These are phyloP conservation scores for Hansfordia pulvinata DNA, from an alignment of 2,329 filamentous ascomycete genomes.

Conservation along the genomic window DNA sequence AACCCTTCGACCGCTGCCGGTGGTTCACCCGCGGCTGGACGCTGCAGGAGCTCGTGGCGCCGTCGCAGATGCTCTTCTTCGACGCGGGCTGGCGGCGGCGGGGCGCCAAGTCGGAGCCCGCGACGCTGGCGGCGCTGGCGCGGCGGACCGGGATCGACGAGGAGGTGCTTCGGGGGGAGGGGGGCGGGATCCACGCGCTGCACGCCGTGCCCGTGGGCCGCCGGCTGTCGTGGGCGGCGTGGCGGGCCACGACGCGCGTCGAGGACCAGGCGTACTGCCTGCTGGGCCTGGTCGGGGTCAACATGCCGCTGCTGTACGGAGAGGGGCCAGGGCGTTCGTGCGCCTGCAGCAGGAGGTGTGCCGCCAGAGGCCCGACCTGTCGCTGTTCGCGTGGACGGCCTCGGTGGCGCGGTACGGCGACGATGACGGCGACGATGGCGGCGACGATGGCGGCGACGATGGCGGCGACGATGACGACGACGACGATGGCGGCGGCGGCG, in stretches of 20 bases:
- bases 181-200: too few relatives aligned
- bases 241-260: neutral
- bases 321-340: slow-evolving; percentile 2
- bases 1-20: neutral
- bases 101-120: neutral
- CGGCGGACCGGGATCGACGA: neutral
- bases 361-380: neutral
- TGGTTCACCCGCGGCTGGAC: slow-evolving; percentile 1
- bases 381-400: slow-evolving; percentile 1
- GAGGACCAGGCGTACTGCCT: slow-evolving; percentile 4
- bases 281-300: slow-evolving; percentile 3
- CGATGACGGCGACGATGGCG: too few relatives aligned
- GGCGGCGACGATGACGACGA: too few relatives aligned
- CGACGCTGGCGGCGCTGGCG: neutral
- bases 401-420: too few relatives aligned
- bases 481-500: too few relatives aligned
- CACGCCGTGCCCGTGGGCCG: neutral
- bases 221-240: slow-evolving; percentile 4
- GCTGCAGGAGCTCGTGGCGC: slow-evolving; percentile 1
- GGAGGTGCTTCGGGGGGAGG: neutral
- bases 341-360: neutral
- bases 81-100: neutral
- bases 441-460: too few relatives aligned
- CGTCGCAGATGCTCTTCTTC: neutral
- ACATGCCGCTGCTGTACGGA: slow-evolving; percentile 5